Conservation (phyloP, 2,329 filamentous ascomycete genomes). For the Fusarium nodosum region DNA sequence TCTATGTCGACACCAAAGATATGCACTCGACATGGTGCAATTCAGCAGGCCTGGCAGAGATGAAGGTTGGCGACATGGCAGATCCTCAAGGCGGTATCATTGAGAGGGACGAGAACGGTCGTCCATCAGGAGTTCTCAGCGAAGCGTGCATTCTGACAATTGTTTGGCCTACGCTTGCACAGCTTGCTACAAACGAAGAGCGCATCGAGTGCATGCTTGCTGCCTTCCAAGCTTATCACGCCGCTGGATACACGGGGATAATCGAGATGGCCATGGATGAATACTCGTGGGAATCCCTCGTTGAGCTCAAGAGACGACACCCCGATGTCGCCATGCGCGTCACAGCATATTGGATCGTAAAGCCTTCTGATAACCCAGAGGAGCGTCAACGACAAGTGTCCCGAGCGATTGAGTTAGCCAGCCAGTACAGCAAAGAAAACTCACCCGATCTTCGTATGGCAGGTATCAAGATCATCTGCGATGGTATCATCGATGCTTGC, state of each 20-base stretch:
- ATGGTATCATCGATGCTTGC: slow-evolving; percentile 74
- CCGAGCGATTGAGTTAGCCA: slow-evolving; percentile 61
- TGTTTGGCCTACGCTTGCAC: slow-evolving; percentile 68
- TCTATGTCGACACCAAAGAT: slow-evolving; percentile 70
- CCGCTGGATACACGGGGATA: slow-evolving; percentile 67
- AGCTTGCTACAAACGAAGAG: slow-evolving; percentile 62
- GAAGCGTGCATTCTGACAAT: slow-evolving; percentile 66
- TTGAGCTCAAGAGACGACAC: slow-evolving; percentile 57
- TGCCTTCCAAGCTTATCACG: slow-evolving; percentile 64
- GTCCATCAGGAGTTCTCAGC: slow-evolving; percentile 63
- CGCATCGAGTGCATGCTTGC: slow-evolving; percentile 62
- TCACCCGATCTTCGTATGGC: slow-evolving; percentile 63
- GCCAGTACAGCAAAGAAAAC: slow-evolving; percentile 52
- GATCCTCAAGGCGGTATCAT: slow-evolving; percentile 67
- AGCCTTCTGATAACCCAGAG: slow-evolving; percentile 59
- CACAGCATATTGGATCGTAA: slow-evolving; percentile 70
- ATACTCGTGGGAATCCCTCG: slow-evolving; percentile 65
- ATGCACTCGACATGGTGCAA: slow-evolving; percentile 71
- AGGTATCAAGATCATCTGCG: slow-evolving; percentile 74
- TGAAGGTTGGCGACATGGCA: slow-evolving; percentile 60
- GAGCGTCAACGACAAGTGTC: slow-evolving; percentile 63
- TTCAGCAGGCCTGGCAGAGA: slow-evolving; percentile 63
- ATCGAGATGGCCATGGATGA: slow-evolving; percentile 75
- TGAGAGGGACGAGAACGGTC: slow-evolving; percentile 63
- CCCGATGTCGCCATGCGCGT: slow-evolving; percentile 59